Base-by-base conservation (phyloP, 2,329 filamentous ascomycete genomes). In the Akanthomyces lecanii region DNA sequence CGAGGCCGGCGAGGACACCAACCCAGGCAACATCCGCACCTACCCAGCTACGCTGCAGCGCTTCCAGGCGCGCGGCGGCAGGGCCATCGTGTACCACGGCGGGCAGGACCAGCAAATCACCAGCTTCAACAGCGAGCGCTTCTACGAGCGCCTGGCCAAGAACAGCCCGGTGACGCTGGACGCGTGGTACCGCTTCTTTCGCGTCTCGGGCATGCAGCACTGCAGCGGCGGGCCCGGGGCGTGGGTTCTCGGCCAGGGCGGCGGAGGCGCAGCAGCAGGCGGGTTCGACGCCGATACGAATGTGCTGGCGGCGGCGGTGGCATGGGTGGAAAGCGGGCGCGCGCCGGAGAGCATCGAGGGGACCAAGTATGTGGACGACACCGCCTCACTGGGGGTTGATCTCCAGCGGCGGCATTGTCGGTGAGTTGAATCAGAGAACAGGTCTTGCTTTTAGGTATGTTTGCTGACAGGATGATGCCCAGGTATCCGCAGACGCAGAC, bases 141-240 rank as follows among this genome's bases (percentile, higher is more conserved):
- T 63, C 33, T 63, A 58, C 40, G 36, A 66, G 33, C 62, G 52
- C 25, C 55, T 68, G 50, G 58, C 63, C 12, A 4, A 16, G 21
- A 25, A 14, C n/a, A 21, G 64, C 25, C 25, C 53, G 18, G 30
- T n/a, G 18, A 16, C 75, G 61, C 68, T 81, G 5, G 78, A 81
- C 62, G 67, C 71, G 0, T 81, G 80, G 64, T 79, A 82, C 66
- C 77, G 82, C 54, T 79, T 76, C 70, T 85, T 85, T 73, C 76
- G 76, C 38, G 76, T 85, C 65, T 78, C 77, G 5, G 82, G 82
- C 7, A 81, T 83, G 73, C 74, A 70, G 2, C 83, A 85, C 69
- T 85, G 82, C 67, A 65, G 59, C 11, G 77, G 78, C 6, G 82
- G 82, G 4, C 69, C 69, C 16, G 80, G 79, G 1, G 78, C 79